These are phyloP conservation scores for Cladosporium cucumerinum DNA, from an alignment of 2,329 filamentous ascomycete genomes.

Conservation along the genomic window DNA sequence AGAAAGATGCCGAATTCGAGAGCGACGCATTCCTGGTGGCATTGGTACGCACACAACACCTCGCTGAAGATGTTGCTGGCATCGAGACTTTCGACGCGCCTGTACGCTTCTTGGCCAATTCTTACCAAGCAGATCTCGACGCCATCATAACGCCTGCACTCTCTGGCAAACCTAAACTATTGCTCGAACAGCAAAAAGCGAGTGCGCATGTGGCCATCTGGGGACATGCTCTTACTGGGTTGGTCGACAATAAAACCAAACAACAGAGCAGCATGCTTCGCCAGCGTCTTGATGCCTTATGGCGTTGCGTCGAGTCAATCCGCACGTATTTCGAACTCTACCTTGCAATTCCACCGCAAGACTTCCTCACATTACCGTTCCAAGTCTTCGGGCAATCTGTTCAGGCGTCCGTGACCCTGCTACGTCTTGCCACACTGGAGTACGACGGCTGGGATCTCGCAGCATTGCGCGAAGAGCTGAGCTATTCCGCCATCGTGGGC, in stretches of 20 bases:
- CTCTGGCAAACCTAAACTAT: conserved; percentile 22
- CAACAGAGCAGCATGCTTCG: conserved; percentile 23
- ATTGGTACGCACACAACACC: conserved; percentile 29
- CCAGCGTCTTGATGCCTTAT: conserved; percentile 25
- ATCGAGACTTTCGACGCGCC: conserved; percentile 26
- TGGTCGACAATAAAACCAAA: conserved; percentile 25
- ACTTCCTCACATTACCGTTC: conserved; percentile 30
- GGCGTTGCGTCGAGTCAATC: conserved; percentile 25
- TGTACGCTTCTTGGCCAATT: conserved; percentile 27
- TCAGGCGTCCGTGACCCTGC: conserved; percentile 30
- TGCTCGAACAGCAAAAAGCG: conserved; percentile 28
- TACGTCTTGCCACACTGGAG: conserved; percentile 29
- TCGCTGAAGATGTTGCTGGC: conserved; percentile 27
- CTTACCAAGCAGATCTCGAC: conserved; percentile 30
- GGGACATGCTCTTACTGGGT: conserved; percentile 27
- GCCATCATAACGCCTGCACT: conserved; percentile 20
- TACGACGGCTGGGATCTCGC: conserved; percentile 31
- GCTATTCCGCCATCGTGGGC: conserved; percentile 26
- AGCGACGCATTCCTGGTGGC: conserved; percentile 32
- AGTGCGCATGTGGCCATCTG: conserved; percentile 28
- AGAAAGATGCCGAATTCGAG: conserved; percentile 25
- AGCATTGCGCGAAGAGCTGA: conserved; percentile 21
- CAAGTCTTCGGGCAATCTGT: conserved; percentile 31
- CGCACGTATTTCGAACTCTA: conserved; percentile 27
- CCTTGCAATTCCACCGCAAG: conserved; percentile 26